Percentiles rank a stretch among this genome's conserved stretches.
These are phyloP conservation scores for Auxenochlorella pyrenoidosa DNA, from an alignment of 139 green algal genomes.

Conservation along the genomic window DNA sequence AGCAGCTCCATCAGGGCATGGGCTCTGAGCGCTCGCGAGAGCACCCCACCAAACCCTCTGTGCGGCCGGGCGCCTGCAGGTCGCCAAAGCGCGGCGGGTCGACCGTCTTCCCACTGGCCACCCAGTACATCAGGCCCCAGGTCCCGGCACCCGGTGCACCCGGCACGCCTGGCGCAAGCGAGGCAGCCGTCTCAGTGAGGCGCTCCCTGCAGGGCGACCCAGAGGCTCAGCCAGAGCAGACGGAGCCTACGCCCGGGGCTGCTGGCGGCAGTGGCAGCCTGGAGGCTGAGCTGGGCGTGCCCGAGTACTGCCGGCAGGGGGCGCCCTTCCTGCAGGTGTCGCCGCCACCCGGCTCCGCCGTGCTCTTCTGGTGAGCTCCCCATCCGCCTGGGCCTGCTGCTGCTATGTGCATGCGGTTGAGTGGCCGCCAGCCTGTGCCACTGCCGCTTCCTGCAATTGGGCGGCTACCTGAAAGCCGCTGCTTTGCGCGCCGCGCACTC, in stretches of 20 bases:
- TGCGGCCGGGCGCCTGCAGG: not conserved
- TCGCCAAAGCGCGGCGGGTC: conserved; percentile 1
- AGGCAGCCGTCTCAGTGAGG: not conserved
- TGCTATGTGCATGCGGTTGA: too few species aligned
- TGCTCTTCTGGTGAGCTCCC: conserved; percentile 52
- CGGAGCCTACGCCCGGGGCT: not conserved
- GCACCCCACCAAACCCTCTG: too few species aligned
- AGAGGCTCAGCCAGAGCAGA: not conserved
- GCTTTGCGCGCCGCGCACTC: too few species aligned
- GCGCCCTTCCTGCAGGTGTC: conserved; percentile 27
- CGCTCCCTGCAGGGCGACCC: not conserved
- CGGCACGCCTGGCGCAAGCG: not conserved
- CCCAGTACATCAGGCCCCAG: not conserved
- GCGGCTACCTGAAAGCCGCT: too few species aligned
- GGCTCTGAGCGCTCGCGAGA: too few species aligned
- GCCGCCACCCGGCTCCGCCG: conserved; percentile 33
- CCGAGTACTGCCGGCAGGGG: conserved; percentile 15
- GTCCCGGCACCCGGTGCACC: not conserved
- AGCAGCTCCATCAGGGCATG: too few species aligned
- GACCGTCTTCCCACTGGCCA: conserved; percentile 10
- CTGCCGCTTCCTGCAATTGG: too few species aligned
- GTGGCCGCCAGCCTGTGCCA: too few species aligned
- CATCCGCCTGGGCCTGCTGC: too few species aligned
- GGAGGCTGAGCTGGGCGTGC: not conserved
- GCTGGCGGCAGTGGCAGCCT: not conserved